Base-by-base conservation (phyloP, 345 rosid species). In the Camelina neglecta region DNA sequence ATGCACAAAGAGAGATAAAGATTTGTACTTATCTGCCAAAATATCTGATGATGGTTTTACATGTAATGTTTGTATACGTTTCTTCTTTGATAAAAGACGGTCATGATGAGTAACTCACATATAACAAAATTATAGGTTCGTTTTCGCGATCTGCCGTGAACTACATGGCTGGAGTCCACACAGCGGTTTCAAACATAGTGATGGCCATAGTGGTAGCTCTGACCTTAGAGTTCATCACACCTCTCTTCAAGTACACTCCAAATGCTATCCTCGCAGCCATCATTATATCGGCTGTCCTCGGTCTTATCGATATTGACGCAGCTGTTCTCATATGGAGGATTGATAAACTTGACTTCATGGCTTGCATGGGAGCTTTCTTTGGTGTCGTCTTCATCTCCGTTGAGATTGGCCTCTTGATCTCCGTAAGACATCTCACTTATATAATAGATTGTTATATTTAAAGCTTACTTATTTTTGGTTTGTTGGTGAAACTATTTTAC, bases 111-210 rank as follows among this genome's bases (percentile, higher is more conserved):
- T 26, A 26, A 26, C 29, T 26, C 29, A 26, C 10, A 7, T 7
- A 7, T 48, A 3, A 48, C 0, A 16, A 16, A 16, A n/a, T 7
- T 12, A 21, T 8, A 63, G 67, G 67, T 29, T 89, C 95, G 5
- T 93, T 90, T 76, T 90, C 98, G 18, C 84, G 97, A 4, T 90
- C 98, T 24, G 95, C 97, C 2, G 97, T 93, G 29, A 93, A 93
- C 59, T 88, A 47, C 82, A 90, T 89, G 97, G 85, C 98, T 0
- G 98, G 98, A 33, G 89, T 93, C 80, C 65, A 85, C 0, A 93
- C 97, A 0, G 89, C 92, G 0, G 90, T 86, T 24, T 93, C 96
- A 55, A 93, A 93, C 81, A 89, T 90, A 24, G 82, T 93, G 18
- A 93, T 93, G 97, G 85, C 98, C 3, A 20, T 77, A 8, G 88